Evolutionary conservation across 805 yeast species (phyloP).

Genomic region (Priceomyces fermenticarens): DNA sequence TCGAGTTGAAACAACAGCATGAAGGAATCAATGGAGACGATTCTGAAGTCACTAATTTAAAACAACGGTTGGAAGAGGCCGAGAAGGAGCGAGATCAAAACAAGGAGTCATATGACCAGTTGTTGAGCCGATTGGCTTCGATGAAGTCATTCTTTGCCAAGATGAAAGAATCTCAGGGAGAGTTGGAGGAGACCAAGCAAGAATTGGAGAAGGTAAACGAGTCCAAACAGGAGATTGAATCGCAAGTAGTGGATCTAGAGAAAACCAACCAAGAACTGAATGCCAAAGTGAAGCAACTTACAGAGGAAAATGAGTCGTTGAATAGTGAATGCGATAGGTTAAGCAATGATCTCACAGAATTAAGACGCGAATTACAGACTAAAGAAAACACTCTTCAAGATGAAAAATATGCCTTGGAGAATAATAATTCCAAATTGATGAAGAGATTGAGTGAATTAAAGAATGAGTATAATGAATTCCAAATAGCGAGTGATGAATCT

Average conservation of each 20-base stretch:
- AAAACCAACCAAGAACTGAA: constrained; percentile 15
- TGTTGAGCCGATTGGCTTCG: constrained; percentile 61
- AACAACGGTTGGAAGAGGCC: constrained; percentile 16
- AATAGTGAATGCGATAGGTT: constrained; percentile 56
- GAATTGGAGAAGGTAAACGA: constrained; percentile 27
- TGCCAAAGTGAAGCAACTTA: constrained; percentile 15
- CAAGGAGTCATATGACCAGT: constrained; percentile 57
- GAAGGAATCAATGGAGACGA: neutral
- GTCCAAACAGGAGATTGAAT: constrained; percentile 16
- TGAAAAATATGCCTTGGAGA: constrained; percentile 39
- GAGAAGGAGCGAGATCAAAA: constrained; percentile 55
- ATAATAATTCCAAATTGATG: constrained; percentile 33
- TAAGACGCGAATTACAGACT: constrained; percentile 35
- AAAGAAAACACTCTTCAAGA: constrained; percentile 35
- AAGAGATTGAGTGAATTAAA: constrained; percentile 40
- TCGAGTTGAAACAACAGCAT: constrained; percentile 4
- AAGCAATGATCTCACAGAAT: constrained; percentile 32
- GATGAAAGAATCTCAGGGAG: constrained; percentile 68
- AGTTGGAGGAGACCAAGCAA: constrained; percentile 54
- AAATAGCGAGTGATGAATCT: constrained; percentile 35
- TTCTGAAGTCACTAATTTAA: constrained; percentile 5
- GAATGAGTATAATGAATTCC: constrained; percentile 40
- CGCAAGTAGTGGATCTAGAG: constrained; percentile 8
- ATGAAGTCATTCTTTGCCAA: constrained; percentile 72
- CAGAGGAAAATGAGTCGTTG: constrained; percentile 36